A percentile compares a stretch with the other conserved stretches of the same genome.
phyloP scores from a whole-genome alignment of 2,329 filamentous ascomycete species.

The Arthrobotrys pseudoclavata region DNA sequence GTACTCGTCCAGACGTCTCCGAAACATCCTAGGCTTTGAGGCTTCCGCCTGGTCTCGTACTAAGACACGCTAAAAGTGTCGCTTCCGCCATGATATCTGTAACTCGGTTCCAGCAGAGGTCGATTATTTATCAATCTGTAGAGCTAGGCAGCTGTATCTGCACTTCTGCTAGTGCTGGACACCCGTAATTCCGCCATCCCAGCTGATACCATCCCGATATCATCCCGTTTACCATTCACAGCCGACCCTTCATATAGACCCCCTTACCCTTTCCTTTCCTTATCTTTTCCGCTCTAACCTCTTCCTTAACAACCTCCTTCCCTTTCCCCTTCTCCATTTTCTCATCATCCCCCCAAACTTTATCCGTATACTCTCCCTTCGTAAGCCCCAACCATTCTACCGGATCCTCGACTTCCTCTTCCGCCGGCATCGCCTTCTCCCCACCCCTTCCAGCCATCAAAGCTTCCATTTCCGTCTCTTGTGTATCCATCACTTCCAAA shows the following conservation, averaged over 20 bases:
- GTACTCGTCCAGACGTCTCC: too few relatives aligned
- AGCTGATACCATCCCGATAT: neutral
- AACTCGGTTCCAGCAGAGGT: too few relatives aligned
- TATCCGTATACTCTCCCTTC: slow-evolving; percentile 36
- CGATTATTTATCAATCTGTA: too few relatives aligned
- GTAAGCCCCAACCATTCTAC: slow-evolving; percentile 54
- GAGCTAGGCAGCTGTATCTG: neutral
- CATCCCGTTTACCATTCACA: slow-evolving; percentile 7
- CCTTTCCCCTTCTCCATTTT: slow-evolving; percentile 27
- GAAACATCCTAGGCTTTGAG: too few relatives aligned
- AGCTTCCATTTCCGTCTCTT: slow-evolving; percentile 37
- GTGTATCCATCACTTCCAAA: slow-evolving; percentile 56
- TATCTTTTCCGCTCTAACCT: slow-evolving; percentile 2
- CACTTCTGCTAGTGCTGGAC: neutral
- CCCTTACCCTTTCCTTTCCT: slow-evolving; percentile 42
- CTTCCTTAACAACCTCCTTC: neutral
- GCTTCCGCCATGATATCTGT: too few relatives aligned
- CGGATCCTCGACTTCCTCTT: slow-evolving; percentile 50
- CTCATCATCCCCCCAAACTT: slow-evolving; percentile 44
- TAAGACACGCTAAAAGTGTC: too few relatives aligned
- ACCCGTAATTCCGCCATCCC: neutral
- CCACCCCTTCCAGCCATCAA: slow-evolving; percentile 45
- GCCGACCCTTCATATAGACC: slow-evolving; percentile 55
- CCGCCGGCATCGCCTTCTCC: slow-evolving; percentile 38
- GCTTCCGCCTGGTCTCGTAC: too few relatives aligned